These are phyloP conservation scores for Mycena floridula DNA, from an alignment of 768 basidiomycete species.

Conservation along the genomic window DNA sequence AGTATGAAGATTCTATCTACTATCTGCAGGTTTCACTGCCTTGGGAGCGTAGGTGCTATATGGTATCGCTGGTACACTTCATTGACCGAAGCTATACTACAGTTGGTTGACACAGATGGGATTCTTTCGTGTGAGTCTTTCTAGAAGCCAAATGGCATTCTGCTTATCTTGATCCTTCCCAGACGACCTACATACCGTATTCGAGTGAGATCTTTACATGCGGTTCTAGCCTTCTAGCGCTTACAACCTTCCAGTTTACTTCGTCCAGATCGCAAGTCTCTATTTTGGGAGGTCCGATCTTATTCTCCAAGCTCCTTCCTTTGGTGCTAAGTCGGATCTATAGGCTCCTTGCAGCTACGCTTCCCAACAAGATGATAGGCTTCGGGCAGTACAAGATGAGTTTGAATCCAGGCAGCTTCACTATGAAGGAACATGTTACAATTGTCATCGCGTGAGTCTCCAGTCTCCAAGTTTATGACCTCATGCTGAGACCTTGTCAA, in stretches of 20 bases:
- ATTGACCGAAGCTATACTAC: background rate
- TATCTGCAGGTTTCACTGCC: conserved; percentile 16
- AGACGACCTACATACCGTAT: conserved; percentile 21
- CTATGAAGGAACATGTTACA: conserved; percentile 19
- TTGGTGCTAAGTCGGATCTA: background rate
- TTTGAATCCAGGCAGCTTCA: conserved; percentile 16
- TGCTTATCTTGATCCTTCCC: background rate
- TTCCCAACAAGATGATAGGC: conserved; percentile 14
- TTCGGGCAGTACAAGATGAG: conserved; percentile 13
- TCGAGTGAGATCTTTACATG: conserved; percentile 15
- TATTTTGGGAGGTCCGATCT: conserved; percentile 10
- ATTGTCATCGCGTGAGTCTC: conserved; percentile 17
- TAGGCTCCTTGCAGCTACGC: conserved; percentile 12
- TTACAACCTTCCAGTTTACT: conserved; percentile 11
- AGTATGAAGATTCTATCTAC: conserved; percentile 12
- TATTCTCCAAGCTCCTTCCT: background rate
- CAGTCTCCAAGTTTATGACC: background rate
- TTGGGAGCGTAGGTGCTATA: conserved; percentile 17
- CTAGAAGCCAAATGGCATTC: background rate
- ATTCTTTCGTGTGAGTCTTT: conserved; percentile 12
- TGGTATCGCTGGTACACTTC: background rate
- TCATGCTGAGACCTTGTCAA: conserved; percentile 1
- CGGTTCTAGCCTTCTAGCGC: background rate
- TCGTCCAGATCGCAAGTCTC: conserved; percentile 16
- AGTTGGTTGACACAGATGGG: conserved; percentile 20